Evolutionary conservation across 352 stramenopile species (phyloP).

Genomic region (Phytophthora rubi): DNA sequence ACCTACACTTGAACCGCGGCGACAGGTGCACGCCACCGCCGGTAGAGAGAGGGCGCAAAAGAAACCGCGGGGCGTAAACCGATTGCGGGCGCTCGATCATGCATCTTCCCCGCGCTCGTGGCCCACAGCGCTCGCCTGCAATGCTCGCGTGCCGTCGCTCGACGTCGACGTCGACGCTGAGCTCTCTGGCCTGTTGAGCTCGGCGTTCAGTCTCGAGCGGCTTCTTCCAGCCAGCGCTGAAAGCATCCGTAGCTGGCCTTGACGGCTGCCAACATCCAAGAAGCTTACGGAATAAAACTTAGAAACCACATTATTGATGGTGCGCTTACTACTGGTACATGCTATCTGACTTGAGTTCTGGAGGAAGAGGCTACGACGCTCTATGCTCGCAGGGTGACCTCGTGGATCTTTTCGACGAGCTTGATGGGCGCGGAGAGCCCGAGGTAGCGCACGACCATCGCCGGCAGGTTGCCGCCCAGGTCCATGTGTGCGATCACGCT

Average conservation of each 20-base stretch:
- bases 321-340: conserved; percentile 40
- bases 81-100: conserved; percentile 5
- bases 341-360: conserved; percentile 31
- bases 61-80: background rate
- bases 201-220: conserved; percentile 27
- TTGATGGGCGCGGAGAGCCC: conserved; percentile 84
- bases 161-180: background rate
- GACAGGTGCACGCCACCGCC: background rate
- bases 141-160: background rate
- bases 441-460: conserved; percentile 76
- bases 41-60: background rate
- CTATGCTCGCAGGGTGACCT: conserved; percentile 45
- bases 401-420: conserved; percentile 77
- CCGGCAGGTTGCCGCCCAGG: conserved; percentile 70
- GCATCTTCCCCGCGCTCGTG: conserved; percentile 9
- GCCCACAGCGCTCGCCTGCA: background rate
- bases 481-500: conserved; percentile 82
- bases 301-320: conserved; percentile 23
- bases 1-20: background rate
- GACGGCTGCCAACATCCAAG: no score
- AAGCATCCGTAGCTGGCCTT: background rate
- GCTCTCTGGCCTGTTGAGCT: conserved; percentile 12
- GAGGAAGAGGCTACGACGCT: conserved; percentile 3
- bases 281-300: background rate
- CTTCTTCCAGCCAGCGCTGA: conserved; percentile 29